Evolutionary conservation across 78 protist genomes (phyloP).

Genomic region (Mantamonas sphyraenae): DNA sequence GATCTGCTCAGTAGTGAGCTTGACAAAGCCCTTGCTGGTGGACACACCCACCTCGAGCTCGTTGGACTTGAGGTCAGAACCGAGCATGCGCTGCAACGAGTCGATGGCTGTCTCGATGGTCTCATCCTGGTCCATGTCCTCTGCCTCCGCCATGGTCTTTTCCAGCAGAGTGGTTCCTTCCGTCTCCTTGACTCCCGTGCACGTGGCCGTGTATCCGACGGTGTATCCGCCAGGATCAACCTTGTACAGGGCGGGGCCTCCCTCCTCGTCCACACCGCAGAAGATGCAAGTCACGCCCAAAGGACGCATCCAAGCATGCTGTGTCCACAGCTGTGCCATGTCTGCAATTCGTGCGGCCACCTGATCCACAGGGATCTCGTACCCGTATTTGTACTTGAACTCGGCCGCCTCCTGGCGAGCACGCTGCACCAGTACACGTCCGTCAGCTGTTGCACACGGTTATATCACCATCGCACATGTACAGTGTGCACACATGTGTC

Average conservation of each 20-base stretch:
- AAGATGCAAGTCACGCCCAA: constrained; percentile 74
- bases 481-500: not conserved
- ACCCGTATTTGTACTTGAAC: constrained; percentile 61
- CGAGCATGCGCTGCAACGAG: constrained; percentile 69
- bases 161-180: constrained; percentile 91
- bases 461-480: too few relatives aligned
- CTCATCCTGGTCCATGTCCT: constrained; percentile 55
- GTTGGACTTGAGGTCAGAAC: constrained; percentile 76
- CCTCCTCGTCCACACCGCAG: constrained; percentile 82
- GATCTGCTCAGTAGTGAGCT: constrained; percentile 52
- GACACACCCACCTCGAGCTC: constrained; percentile 86
- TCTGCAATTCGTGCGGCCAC: constrained; percentile 83
- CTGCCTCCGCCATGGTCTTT: constrained; percentile 81
- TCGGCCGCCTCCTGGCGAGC: constrained; percentile 84
- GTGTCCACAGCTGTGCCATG: constrained; percentile 84
- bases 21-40: constrained; percentile 16
- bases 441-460: constrained; percentile 77
- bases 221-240: constrained; percentile 90
- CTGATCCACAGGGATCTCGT: constrained; percentile 43
- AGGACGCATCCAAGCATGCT: constrained; percentile 85
- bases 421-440: constrained; percentile 55
- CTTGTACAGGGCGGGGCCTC: constrained; percentile 85
- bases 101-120: constrained; percentile 73
- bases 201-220: constrained; percentile 75
- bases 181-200: constrained; percentile 86